Percentiles rank a stretch among this genome's conserved stretches.
Evolutionary conservation across 257 asterid genomes (phyloP).

Genomic region (Apocynum venetum): DNA sequence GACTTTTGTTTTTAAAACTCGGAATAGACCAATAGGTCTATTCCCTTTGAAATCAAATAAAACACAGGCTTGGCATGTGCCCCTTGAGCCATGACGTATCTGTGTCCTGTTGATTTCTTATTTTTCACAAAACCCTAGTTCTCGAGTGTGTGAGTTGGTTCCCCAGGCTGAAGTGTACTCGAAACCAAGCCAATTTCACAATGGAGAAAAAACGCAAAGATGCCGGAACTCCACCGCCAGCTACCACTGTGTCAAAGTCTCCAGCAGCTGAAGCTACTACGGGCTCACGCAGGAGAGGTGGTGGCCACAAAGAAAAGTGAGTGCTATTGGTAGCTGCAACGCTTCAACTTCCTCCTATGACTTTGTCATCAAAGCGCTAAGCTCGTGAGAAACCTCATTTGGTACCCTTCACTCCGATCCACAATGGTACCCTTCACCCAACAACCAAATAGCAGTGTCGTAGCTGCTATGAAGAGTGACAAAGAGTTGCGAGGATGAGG

Average conservation of each 20-base stretch:
- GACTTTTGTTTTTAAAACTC: no score
- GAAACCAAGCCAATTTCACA: constrained; percentile 3
- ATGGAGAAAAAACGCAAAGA: constrained; percentile 89
- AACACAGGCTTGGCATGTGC: no score
- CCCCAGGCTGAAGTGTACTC: background rate
- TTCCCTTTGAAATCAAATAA: no score
- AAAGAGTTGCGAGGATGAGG: constrained; percentile 33
- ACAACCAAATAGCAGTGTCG: constrained; percentile 53
- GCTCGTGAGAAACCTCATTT: constrained; percentile 70
- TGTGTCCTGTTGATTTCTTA: no score
- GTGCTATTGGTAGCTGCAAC: constrained; percentile 53
- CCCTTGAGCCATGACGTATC: no score
- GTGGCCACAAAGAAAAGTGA: constrained; percentile 72
- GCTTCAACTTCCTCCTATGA: constrained; percentile 45
- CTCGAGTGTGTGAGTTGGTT: no score
- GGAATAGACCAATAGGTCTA: no score
- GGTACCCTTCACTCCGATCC: constrained; percentile 76
- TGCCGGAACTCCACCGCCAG: constrained; percentile 52
- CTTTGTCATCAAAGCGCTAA: constrained; percentile 67
- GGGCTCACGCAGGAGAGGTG: constrained; percentile 77
- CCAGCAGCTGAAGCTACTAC: constrained; percentile 47
- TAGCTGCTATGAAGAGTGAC: constrained; percentile 27
- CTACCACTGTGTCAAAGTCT: constrained; percentile 27
- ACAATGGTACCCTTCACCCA: constrained; percentile 81
- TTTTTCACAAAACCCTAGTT: no score